Evolutionary conservation across 2,329 filamentous ascomycete genomes (phyloP), one percentile per base, ranked within the genome.

Genomic region (Graphilbum ipis-grandicollis): DNA sequence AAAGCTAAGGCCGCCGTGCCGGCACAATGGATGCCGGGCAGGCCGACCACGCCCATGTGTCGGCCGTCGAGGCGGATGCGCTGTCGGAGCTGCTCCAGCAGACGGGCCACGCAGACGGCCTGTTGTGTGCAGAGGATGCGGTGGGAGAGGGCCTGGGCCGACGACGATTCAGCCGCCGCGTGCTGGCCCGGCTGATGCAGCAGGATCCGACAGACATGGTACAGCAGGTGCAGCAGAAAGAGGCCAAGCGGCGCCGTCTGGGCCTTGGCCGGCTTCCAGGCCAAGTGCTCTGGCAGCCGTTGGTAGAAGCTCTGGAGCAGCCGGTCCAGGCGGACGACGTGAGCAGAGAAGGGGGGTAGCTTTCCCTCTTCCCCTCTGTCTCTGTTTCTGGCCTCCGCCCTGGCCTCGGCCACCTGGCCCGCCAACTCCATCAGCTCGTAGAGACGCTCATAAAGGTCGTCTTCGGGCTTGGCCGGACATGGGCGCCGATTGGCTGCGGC

Each of bases 361-460:
- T n/a, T n/a, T n/a, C n/a, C n/a, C n/a, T n/a, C n/a, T n/a, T n/a
- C n/a, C n/a, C n/a, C n/a, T n/a, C n/a, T n/a, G n/a, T n/a, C n/a
- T n/a, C n/a, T n/a, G 46, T 9, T 48, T 52, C 36, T 54, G 52
- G 45, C 55, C 46, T 39, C 58, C 53, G 21, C 54, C 45, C 3
- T n/a, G n/a, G 52, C 60, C 42, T 68, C 65, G 4, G 62, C 60
- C 19, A 68, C 66, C 36, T 60, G 63, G 30, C 64, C 64, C 2
- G 65, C 63, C 7, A 70, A 52, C 41, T 66, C 66, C 64, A 70
- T 66, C n/a, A 71, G 52, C 43, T 68, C 65, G 26, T 68, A 56
- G 8, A 69, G 56, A 18, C 66, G 55, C 43, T 67, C 61, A 43
- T 66, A 66, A 17, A 69, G 61, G 34, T 64, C 55, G 12, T 45